Conservation (phyloP, 306 rosid genomes). For the Cyclanthera cordifolia region DNA sequence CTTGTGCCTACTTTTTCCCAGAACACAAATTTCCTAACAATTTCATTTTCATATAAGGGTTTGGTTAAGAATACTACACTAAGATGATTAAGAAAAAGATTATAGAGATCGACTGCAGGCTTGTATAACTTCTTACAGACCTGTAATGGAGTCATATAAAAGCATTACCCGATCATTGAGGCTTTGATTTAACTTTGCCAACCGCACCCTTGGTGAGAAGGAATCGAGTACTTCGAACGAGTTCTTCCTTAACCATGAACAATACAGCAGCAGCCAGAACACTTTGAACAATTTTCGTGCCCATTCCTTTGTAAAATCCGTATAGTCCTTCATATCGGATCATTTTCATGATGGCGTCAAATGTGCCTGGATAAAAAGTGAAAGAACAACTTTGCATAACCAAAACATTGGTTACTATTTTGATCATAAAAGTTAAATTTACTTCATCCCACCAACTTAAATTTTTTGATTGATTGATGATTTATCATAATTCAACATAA, state of each 20-base stretch:
- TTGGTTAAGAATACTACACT: conserved; percentile 6
- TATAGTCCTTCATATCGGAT: conserved; percentile 63
- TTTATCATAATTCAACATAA: no score
- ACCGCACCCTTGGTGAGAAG: conserved; percentile 38
- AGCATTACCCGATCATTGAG: conserved; percentile 23
- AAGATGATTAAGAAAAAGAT: conserved; percentile 13
- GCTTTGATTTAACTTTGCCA: conserved; percentile 35
- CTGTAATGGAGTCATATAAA: conserved; percentile 1
- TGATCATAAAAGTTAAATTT: no score
- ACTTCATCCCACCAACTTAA: no score
- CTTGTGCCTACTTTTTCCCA: conserved; percentile 1
- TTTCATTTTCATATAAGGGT: conserved; percentile 11
- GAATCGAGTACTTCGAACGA: conserved; percentile 46
- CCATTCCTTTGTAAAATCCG: conserved; percentile 92
- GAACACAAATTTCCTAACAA: conserved; percentile 4
- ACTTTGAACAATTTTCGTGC: conserved; percentile 79
- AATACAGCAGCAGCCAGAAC: conserved; percentile 96
- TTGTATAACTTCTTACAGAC: not conserved
- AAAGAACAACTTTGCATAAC: not conserved
- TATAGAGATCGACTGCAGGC: not conserved
- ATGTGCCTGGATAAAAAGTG: conserved; percentile 52
- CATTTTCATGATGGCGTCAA: conserved; percentile 79
- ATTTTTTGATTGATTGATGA: no score
- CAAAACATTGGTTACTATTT: not conserved
- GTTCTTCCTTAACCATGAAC: conserved; percentile 93